These are phyloP conservation scores for Cordyceps cateniannulata DNA, from an alignment of 2,329 filamentous ascomycete genomes.

Conservation along the genomic window DNA sequence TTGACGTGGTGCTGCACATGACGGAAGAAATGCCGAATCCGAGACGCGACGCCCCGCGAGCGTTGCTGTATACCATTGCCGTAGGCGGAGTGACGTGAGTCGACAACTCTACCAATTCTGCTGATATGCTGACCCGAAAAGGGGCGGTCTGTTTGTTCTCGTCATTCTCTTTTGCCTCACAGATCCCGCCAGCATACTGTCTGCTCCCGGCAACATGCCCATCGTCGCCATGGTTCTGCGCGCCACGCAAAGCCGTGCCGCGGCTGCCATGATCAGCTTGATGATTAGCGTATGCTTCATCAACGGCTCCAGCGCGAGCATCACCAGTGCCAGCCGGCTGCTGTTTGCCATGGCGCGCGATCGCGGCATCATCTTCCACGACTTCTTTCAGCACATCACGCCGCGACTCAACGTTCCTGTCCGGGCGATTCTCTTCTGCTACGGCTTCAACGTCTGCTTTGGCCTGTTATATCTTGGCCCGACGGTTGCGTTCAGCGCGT, in stretches of 20 bases:
- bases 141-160: conserved; percentile 31
- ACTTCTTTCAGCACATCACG: conserved; percentile 30
- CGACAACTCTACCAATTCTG: neutral
- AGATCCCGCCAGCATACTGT: conserved; percentile 29
- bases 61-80: conserved; percentile 36
- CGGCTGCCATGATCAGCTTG: conserved; percentile 33
- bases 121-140: conserved; percentile 11
- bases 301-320: conserved; percentile 38
- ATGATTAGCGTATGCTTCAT: conserved; percentile 38
- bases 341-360: conserved; percentile 42
- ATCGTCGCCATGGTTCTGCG: conserved; percentile 40
- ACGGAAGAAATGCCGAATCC: conserved; percentile 41
- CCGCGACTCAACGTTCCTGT: conserved; percentile 35
- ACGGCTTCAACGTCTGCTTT: conserved; percentile 37
- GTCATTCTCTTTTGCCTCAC: conserved; percentile 36
- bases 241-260: conserved; percentile 32
- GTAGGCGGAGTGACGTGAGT: conserved; percentile 37
- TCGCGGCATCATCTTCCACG: conserved; percentile 28
- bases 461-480: conserved; percentile 41
- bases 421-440: conserved; percentile 33
- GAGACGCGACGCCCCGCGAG: conserved; percentile 31
- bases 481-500: conserved; percentile 40
- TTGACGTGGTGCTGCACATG: conserved; percentile 39
- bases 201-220: conserved; percentile 35
- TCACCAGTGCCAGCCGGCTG: conserved; percentile 36